These are phyloP conservation scores for Rubia yunnanensis DNA, from an alignment of 257 asterid species.

Conservation along the genomic window DNA sequence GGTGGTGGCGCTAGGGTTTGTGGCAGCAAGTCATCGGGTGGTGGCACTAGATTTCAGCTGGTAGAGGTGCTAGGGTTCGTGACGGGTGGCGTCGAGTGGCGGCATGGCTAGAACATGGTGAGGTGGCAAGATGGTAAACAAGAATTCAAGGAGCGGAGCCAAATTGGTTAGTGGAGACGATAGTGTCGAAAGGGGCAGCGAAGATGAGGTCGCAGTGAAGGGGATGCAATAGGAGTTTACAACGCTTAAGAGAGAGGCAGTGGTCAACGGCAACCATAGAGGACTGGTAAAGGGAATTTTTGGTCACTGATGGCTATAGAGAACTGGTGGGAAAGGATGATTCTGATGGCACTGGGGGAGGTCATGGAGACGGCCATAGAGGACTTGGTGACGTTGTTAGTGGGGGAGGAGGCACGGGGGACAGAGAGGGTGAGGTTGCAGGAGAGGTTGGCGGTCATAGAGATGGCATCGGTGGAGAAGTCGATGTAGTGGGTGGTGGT, in stretches of 20 bases:
- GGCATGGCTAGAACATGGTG: too few relatives aligned
- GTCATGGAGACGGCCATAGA: conserved; percentile 92
- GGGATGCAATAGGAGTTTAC: conserved; percentile 68
- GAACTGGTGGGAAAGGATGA: too few relatives aligned
- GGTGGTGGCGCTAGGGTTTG: too few relatives aligned
- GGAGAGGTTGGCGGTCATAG: conserved; percentile 63
- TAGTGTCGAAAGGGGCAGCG: conserved; percentile 40
- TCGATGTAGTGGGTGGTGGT: conserved; percentile 87
- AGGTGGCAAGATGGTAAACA: conserved; percentile 41
- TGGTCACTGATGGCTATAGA: too few relatives aligned
- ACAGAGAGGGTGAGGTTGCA: conserved; percentile 47
- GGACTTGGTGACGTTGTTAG: conserved; percentile 84
- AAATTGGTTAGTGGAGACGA: conserved; percentile 40
- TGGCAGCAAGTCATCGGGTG: too few relatives aligned
- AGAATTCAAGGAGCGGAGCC: conserved; percentile 52
- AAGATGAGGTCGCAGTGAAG: conserved; percentile 38
- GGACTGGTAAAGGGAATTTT: conserved; percentile 33
- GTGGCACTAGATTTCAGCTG: too few relatives aligned
- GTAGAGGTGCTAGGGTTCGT: too few relatives aligned
- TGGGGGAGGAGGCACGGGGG: conserved; percentile 84
- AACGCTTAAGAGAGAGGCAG: conserved; percentile 37
- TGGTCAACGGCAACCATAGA: too few relatives aligned
- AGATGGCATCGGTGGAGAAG: conserved; percentile 67
- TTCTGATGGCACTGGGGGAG: conserved; percentile 63
- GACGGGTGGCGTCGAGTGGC: too few relatives aligned